Evolutionary conservation across 805 yeast genomes (phyloP).

Genomic region (Starmerella davenportii): DNA sequence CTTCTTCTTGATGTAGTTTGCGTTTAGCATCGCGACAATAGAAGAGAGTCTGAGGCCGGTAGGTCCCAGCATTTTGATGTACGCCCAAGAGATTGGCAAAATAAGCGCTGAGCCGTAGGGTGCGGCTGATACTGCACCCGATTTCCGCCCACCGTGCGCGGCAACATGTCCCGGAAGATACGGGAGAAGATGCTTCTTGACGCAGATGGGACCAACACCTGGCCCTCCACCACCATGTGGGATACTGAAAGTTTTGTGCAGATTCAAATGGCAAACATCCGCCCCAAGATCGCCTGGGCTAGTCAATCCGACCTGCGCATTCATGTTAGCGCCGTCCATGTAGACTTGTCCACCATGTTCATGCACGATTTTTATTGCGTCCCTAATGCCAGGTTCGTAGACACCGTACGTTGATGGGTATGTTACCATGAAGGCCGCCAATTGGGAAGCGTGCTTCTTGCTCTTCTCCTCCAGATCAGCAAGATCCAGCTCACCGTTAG

Average conservation of each 20-base stretch:
- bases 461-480: conserved; percentile 60
- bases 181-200: conserved; percentile 57
- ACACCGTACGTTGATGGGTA: conserved; percentile 96
- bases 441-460: conserved; percentile 40
- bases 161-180: conserved; percentile 69
- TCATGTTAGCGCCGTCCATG: conserved; percentile 98
- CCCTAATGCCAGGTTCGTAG: conserved; percentile 77
- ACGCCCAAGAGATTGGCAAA: conserved; percentile 82
- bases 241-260: conserved; percentile 93
- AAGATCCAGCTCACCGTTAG: conserved; percentile 73
- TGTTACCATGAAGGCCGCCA: conserved; percentile 91
- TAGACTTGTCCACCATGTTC: conserved; percentile 84
- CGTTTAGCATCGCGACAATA: conserved; percentile 78
- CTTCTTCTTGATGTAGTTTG: conserved; percentile 82
- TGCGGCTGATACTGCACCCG: conserved; percentile 64
- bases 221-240: conserved; percentile 99
- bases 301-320: conserved; percentile 94
- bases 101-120: conserved; percentile 93
- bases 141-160: conserved; percentile 28
- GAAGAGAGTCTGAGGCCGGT: conserved; percentile 72
- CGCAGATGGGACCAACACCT: conserved; percentile 97
- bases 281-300: conserved; percentile 97
- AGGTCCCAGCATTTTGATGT: conserved; percentile 86
- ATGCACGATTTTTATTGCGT: conserved; percentile 76
- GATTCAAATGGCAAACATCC: conserved; percentile 90